Conservation (phyloP, 2,329 filamentous ascomycete genomes). For the Botrytis deweyae region DNA sequence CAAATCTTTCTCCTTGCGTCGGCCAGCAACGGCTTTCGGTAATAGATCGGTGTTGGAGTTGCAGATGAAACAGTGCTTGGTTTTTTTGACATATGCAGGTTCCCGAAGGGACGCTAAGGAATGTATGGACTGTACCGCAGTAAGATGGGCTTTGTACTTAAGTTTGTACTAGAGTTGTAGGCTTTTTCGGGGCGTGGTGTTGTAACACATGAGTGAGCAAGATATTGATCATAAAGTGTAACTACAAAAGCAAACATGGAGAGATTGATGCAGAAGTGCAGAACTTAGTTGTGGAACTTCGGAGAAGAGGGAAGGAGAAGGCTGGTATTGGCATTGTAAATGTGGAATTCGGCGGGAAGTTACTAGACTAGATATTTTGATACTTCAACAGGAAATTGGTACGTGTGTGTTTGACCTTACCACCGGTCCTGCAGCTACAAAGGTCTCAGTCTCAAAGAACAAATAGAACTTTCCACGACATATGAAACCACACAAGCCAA, state of each 20-base stretch:
- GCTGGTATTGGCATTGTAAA: background rate
- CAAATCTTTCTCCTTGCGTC: slow-evolving; percentile 11
- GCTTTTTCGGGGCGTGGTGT: background rate
- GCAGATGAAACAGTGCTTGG: slow-evolving; percentile 14
- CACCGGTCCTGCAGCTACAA: background rate
- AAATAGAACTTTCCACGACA: slow-evolving; percentile 16
- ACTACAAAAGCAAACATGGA: slow-evolving; percentile 11
- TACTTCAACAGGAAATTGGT: background rate
- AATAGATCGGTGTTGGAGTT: slow-evolving; percentile 17
- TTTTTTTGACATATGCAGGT: slow-evolving; percentile 22
- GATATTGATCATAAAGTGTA: slow-evolving; percentile 14
- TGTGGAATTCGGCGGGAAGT: background rate
- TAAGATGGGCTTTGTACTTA: slow-evolving; percentile 5
- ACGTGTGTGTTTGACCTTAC: background rate
- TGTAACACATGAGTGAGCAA: slow-evolving; percentile 12
- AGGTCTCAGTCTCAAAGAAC: background rate
- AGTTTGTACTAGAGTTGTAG: background rate
- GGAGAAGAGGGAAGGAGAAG: background rate
- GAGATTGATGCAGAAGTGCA: slow-evolving; percentile 4
- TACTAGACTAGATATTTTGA: background rate
- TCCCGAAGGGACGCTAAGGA: slow-evolving; percentile 18
- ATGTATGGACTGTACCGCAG: slow-evolving; percentile 3
- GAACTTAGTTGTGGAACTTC: background rate
- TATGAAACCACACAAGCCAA: slow-evolving; percentile 13
- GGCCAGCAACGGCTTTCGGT: slow-evolving; percentile 21